Base-by-base conservation (phyloP, 306 rosid species). In the Begonia fuchsioides region DNA sequence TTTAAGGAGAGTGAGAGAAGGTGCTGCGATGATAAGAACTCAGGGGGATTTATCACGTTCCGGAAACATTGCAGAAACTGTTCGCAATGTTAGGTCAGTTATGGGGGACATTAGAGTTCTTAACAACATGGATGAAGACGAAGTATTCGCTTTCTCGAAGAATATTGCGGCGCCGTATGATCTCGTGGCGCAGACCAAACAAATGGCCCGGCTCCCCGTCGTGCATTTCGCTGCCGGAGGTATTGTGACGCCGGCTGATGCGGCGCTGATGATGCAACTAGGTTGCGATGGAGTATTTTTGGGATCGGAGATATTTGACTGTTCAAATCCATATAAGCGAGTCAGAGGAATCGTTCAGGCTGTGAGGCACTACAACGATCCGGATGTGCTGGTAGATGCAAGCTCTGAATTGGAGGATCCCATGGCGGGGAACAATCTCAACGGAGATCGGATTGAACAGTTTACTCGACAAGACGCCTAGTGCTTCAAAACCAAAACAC, bases 161-260 rank as follows among this genome's bases (percentile, higher is more conserved):
- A 67, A 52, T 56, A 69, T 82, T 13, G 72, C 68, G 8, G 93
- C 81, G 9, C 93, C 96, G 13, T 86, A 76, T 49, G 96, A 86
- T 54, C 72, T 86, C 8, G 81, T 79, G 12, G 78, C 60, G 20
- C 77, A 79, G 51, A 66, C 83, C 20, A 86, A 74, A 70, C 69
- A 74, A 49, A 58, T 79, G 81, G 72, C 81, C 2, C 47, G 86
- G 63, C 77, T 82, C 3, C 96, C 86, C 3, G 90, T 71, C 13
- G 72, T 70, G 26, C 72, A 76, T 13, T 86, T 79, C 32, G 90
- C 90, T 12, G 68, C 80, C 26, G 83, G 96, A 0, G 96, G 96
- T 32, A 74, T 86, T 19, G 81, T 68, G 49, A 82, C 96, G 15
- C 90, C 96, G n/a, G 90, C 96, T 0, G 90, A 86, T 44, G 93